These are phyloP conservation scores for Quercus tomentella DNA, from an alignment of 331 rosid genomes.

Conservation along the genomic window DNA sequence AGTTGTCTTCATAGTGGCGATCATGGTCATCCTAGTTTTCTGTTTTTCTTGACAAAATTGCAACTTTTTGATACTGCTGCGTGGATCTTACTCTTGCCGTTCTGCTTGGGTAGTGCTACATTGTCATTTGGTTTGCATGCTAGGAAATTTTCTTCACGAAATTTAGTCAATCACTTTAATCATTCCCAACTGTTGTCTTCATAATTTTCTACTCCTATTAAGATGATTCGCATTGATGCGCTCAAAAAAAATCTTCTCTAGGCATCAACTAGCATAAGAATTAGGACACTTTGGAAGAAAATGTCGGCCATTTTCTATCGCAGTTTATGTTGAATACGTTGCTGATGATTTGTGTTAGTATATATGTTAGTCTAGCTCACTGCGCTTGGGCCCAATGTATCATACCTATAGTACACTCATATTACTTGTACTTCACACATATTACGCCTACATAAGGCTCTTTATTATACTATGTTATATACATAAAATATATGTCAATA, in stretches of 20 bases:
- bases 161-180: background rate
- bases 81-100: background rate
- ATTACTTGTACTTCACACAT: no score
- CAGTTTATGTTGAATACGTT: no score
- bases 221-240: background rate
- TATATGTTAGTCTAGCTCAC: no score
- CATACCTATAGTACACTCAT: no score
- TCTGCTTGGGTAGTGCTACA: background rate
- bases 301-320: no score
- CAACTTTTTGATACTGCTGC: slow-evolving; percentile 28
- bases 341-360: no score
- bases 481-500: no score
- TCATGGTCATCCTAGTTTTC: slow-evolving; percentile 30
- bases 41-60: slow-evolving; percentile 24
- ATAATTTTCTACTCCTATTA: background rate
- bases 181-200: background rate
- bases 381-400: no score
- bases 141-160: background rate
- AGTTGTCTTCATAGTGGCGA: slow-evolving; percentile 31
- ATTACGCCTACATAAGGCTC: no score
- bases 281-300: no score
- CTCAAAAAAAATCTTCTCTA: background rate
- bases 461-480: no score
- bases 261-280: no score
- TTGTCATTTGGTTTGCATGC: background rate